Evolutionary conservation across 345 rosid genomes (phyloP).

Genomic region (Mercurialis annua): DNA sequence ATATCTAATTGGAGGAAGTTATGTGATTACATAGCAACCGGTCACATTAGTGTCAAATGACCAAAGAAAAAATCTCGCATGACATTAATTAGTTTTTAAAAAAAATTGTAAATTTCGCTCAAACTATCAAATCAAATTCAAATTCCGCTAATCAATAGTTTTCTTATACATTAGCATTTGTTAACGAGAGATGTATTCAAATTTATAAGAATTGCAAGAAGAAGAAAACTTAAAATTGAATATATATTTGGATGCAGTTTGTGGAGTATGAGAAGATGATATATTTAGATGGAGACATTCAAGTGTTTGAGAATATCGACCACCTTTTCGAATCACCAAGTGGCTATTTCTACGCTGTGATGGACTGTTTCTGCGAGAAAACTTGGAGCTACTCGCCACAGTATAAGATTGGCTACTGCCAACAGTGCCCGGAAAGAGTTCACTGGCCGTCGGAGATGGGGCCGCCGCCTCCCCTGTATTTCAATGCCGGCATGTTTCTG

Average conservation of each 20-base stretch:
- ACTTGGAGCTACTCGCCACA: conserved; percentile 63
- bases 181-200: too few species aligned
- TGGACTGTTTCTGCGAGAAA: conserved; percentile 84
- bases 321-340: conserved; percentile 53
- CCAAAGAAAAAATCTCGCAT: too few species aligned
- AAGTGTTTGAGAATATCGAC: conserved; percentile 75
- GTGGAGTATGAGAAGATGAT: conserved; percentile 72
- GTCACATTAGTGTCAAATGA: too few species aligned
- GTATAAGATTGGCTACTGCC: conserved; percentile 65
- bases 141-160: too few species aligned
- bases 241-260: conserved; percentile 45
- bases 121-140: too few species aligned
- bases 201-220: too few species aligned
- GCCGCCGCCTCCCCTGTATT: conserved; percentile 58
- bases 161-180: too few species aligned
- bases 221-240: too few species aligned
- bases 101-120: too few species aligned
- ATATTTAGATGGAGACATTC: conserved; percentile 80
- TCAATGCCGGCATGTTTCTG: conserved; percentile 83
- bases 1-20: too few species aligned
- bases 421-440: conserved; percentile 67
- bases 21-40: too few species aligned
- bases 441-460: conserved; percentile 66
- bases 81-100: too few species aligned
- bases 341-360: conserved; percentile 66